Conservation (phyloP, 495 filamentous ascomycete genomes). For the Ramalina intermedia region DNA sequence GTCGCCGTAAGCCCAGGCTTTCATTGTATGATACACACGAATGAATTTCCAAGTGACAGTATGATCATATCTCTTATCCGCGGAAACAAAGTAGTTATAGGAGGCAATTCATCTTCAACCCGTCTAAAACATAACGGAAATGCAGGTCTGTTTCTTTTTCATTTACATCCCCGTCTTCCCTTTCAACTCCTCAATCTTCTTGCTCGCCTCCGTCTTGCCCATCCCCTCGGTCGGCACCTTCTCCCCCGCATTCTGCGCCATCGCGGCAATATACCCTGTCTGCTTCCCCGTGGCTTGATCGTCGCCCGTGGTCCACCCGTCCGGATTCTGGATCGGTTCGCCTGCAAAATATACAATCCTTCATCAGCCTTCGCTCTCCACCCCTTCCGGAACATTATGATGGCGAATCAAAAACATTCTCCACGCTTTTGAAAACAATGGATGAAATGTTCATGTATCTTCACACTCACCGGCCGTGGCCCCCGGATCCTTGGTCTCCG, state of each 20-base stretch:
- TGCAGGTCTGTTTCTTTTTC: no score
- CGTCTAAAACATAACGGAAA: background rate
- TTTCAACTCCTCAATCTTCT: constrained; percentile 17
- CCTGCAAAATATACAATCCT: background rate
- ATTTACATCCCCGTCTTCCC: constrained; percentile 16
- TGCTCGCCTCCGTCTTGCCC: constrained; percentile 18
- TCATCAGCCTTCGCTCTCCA: no score
- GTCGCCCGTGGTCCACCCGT: constrained; percentile 13
- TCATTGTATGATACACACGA: no score
- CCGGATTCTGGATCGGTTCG: constrained; percentile 13
- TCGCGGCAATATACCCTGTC: constrained; percentile 16
- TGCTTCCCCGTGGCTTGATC: constrained; percentile 15
- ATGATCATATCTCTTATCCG: no score
- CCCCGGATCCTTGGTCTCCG: constrained; percentile 6
- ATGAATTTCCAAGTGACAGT: no score
- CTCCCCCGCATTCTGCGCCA: constrained; percentile 15
- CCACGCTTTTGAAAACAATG: no score
- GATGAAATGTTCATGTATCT: no score
- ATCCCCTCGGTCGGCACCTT: constrained; percentile 13
- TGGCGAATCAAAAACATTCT: no score
- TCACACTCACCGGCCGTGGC: background rate
- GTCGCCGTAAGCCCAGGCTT: no score
- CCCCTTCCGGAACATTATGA: no score
- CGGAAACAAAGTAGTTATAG: no score
- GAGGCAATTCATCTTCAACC: no score